These are phyloP conservation scores for Xylaria polymorpha DNA, from an alignment of 2,329 filamentous ascomycete species.

Conservation along the genomic window DNA sequence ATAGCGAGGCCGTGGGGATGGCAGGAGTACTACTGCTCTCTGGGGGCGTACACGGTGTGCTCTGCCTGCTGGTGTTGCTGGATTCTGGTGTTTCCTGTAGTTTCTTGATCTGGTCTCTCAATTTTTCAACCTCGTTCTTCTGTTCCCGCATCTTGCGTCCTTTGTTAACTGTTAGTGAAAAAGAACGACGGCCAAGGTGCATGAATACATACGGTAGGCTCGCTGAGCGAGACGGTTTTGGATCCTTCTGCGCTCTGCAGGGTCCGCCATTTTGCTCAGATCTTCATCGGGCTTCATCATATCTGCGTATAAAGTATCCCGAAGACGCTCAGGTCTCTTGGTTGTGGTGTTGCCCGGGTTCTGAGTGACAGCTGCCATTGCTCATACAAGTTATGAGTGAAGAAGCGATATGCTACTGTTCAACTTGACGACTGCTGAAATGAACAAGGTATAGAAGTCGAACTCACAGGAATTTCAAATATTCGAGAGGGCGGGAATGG, in stretches of 20 bases:
- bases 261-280: conserved; percentile 42
- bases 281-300: conserved; percentile 46
- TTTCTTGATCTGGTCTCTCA: conserved; percentile 44
- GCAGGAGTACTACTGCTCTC: conserved; percentile 35
- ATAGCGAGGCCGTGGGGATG: conserved; percentile 34
- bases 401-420: conserved; percentile 25
- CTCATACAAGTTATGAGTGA: conserved; percentile 28
- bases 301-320: conserved; percentile 43
- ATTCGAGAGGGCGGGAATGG: conserved; percentile 29
- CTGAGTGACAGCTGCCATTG: conserved; percentile 39
- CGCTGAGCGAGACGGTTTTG: conserved; percentile 43
- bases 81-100: conserved; percentile 43
- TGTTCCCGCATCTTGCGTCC: conserved; percentile 45
- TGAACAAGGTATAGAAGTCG: conserved; percentile 31
- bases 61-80: conserved; percentile 40
- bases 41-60: conserved; percentile 40
- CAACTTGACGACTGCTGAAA: conserved; percentile 30
- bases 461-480: conserved; percentile 34
- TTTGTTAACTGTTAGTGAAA: conserved; percentile 27
- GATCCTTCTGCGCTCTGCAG: conserved; percentile 41
- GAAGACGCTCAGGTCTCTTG: conserved; percentile 41
- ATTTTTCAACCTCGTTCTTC: conserved; percentile 45
- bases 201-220: conserved; percentile 41
- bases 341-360: conserved; percentile 32
- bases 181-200: background rate